Evolutionary conservation across 495 filamentous ascomycete genomes (phyloP), one percentile per base, ranked within the genome.

Genomic region (Xylaria acuta): DNA sequence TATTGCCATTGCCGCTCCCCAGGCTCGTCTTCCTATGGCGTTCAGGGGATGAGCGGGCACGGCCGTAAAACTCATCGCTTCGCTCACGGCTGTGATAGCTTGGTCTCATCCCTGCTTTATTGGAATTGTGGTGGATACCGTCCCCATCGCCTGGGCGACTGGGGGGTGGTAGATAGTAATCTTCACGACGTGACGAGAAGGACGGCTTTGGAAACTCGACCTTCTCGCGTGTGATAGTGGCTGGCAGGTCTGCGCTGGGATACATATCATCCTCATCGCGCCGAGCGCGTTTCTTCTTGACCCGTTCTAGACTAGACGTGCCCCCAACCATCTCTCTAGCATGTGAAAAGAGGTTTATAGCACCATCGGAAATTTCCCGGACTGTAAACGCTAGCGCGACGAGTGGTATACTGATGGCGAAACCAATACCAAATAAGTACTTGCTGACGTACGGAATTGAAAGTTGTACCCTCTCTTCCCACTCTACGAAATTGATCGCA

Each of bases 391-490:
- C 90, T 22, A 91, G 78, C 6, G 85, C 74, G 38, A 92, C 86
- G 18, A 92, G 77, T 0, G 89, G 89, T 53, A 91, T 88, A 0
- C 87, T 88, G 60, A 92, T 88, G n/a, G 86, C 86, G 45, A 92
- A 86, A 3, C 90, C 90, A 54, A 92, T 87, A 11, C 90, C 90
- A 68, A 92, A 92, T 53, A 89, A 87, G 74, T 88, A 92, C 74
- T 89, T 90, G 20, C 84, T 82, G 5, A 92, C 90, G 73, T 89
- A 92, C 3, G 69, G 73, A 5, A 92, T 79, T 8, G 84, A 83
- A 25, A 92, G 74, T 16, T 76, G 72, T 0, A 77, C 67, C 49
- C 64, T 64, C 3, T 79, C 80, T 51, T 83, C 72, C 67, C 75
- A 92, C 64, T 91, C 87, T 16, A 76, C 71, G 63, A 92, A 79